phyloP scores from a whole-genome alignment of 2,329 filamentous ascomycete genomes.

The Epichloe uncinata region DNA sequence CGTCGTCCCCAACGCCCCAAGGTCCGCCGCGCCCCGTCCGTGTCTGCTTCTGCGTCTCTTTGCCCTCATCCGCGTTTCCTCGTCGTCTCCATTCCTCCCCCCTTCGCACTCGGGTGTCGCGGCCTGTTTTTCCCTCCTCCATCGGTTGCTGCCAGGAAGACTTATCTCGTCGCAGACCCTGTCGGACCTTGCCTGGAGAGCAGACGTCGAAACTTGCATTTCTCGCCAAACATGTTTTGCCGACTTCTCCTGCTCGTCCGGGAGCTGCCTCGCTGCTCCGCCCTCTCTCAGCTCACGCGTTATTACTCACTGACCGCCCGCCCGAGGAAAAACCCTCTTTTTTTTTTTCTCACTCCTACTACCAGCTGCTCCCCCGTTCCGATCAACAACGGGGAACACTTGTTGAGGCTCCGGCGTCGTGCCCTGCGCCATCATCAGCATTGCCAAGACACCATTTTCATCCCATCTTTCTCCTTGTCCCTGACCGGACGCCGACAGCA shows the following conservation, averaged over 20 bases:
- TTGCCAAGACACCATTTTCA: not conserved
- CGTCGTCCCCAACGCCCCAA: not conserved
- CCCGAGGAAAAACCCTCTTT: slow-evolving; percentile 1
- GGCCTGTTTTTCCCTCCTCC: slow-evolving; percentile 3
- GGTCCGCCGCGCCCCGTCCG: slow-evolving; percentile 7
- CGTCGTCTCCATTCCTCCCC: not conserved
- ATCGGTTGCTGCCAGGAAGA: not conserved
- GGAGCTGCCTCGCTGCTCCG: not conserved
- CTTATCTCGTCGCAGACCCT: no score
- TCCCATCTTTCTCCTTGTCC: slow-evolving; percentile 1
- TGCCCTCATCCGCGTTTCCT: slow-evolving; percentile 3
- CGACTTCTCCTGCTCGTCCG: not conserved
- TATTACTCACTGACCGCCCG: not conserved
- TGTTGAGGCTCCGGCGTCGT: slow-evolving; percentile 2
- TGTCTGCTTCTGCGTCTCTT: slow-evolving; percentile 4
- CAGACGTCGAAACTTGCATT: not conserved
- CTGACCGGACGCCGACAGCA: slow-evolving; percentile 1
- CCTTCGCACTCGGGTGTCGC: not conserved
- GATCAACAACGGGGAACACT: slow-evolving; percentile 2
- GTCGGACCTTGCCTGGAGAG: no score
- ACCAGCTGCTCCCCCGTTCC: slow-evolving; percentile 1
- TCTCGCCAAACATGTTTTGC: not conserved
- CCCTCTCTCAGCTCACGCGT: slow-evolving; percentile 2
- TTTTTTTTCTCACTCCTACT: not conserved
- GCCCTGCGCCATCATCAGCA: slow-evolving; percentile 4